These are phyloP conservation scores for Crithidia bombi DNA, from an alignment of 208 protist genomes.

Conservation along the genomic window DNA sequence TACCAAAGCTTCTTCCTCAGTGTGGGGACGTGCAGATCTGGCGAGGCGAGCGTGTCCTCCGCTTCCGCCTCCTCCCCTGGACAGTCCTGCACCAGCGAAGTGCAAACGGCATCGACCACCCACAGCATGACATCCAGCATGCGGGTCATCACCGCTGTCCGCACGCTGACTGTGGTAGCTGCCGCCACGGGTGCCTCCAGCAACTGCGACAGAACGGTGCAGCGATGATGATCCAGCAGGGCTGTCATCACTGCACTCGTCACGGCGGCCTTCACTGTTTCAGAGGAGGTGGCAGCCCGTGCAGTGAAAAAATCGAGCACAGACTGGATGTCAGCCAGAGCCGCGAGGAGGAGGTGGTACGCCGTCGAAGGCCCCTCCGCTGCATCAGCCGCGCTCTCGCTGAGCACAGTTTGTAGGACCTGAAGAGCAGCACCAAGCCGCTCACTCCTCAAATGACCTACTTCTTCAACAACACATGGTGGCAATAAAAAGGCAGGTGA, in stretches of 20 bases:
- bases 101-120: slow-evolving; percentile 19
- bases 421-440: neutral
- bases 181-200: neutral
- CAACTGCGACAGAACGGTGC: neutral
- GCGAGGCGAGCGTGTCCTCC: neutral
- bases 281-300: neutral
- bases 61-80: too few species aligned
- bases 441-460: neutral
- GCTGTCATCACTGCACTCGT: neutral
- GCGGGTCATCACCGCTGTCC: slow-evolving; percentile 7
- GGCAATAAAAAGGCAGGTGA: neutral
- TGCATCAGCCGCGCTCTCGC: neutral
- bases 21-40: too few species aligned
- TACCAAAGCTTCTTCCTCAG: neutral
- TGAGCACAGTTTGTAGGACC: neutral
- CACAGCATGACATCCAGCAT: slow-evolving; percentile 5
- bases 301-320: neutral
- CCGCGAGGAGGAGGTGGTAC: neutral
- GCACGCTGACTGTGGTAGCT: too few species aligned
- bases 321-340: neutral
- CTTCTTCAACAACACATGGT: neutral
- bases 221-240: neutral
- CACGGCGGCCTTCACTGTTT: neutral
- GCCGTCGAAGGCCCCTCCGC: neutral
- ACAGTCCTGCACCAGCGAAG: neutral